Base-by-base conservation (phyloP, 768 basidiomycete genomes). In the Calvatia gigantea region DNA sequence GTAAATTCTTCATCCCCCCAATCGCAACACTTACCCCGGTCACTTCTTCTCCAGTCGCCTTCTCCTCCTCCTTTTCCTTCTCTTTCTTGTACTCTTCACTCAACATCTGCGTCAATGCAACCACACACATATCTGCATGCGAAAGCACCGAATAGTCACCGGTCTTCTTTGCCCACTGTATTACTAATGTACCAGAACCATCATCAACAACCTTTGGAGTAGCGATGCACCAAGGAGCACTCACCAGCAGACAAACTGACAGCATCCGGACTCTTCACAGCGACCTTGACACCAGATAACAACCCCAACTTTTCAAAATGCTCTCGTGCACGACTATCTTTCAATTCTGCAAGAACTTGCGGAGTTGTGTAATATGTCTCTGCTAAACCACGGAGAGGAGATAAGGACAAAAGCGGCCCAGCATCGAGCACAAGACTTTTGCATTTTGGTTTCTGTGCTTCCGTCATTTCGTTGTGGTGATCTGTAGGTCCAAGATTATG, bases 121-220 rank as follows among this genome's bases (percentile, higher is more conserved):
- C 72, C 33, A 98, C 85, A 63, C 89, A 87, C 38, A 99, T 69
- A 84, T 99, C 97, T 12, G 94, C 80, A 69, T 87, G 83, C 12
- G 94, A 97, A 35, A 99, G 78, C 44, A 94, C 95, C 39, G 91
- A 76, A 67, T 94, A 95, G 71, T 99, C 97, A 67, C 97, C 97
- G 0, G 96, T 96, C 76, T 91, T 91, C 77, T 94, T 96, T 3
- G 97, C 92, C 70, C 85, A 87, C 58, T 88, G 87, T 53, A 89
- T 91, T 3, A 96, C 97, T 98, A 29, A n/a, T n/a, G n/a, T 2
- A 54, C 31, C 17, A n/a, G n/a, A n/a, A n/a, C 45, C 46, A 65
- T 32, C 45, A 47, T 15, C n/a, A 32, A 12, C 19, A 23, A 28
- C 19, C 39, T 31, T 42, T 27, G n/a, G 21, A 25, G 35, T 32